Evolutionary conservation across 2,329 filamentous ascomycete genomes (phyloP).

Genomic region (Fusarium proliferatum): DNA sequence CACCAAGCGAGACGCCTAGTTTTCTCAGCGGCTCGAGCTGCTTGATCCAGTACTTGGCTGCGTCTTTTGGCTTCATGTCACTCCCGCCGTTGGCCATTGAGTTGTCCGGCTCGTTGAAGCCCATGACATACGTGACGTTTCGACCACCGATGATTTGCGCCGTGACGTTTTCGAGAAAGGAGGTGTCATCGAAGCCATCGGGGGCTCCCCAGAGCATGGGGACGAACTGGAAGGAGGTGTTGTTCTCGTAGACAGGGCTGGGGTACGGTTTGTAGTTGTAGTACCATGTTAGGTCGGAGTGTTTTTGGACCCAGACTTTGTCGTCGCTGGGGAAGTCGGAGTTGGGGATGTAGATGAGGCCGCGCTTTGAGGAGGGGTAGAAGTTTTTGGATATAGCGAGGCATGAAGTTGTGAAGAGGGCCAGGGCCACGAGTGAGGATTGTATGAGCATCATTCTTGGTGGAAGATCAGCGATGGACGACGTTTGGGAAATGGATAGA

Average conservation of each 20-base stretch:
- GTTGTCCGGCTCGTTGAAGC: not conserved
- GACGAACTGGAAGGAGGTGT: not conserved
- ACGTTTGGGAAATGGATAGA: not conserved
- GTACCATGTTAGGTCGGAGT: not conserved
- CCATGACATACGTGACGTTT: not conserved
- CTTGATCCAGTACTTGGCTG: not conserved
- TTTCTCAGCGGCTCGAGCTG: not conserved
- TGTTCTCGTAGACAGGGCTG: not conserved
- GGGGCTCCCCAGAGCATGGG: not conserved
- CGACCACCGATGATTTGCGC: not conserved
- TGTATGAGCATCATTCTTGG: fast-evolving
- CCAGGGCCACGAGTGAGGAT: not conserved
- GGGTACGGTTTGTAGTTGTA: not conserved
- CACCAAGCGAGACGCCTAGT: not conserved
- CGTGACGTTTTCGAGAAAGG: not conserved
- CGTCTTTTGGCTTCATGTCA: not conserved
- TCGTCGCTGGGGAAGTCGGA: not conserved
- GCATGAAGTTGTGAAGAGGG: not conserved
- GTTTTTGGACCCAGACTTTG: not conserved
- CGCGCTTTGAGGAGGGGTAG: not conserved
- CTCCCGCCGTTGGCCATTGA: not conserved
- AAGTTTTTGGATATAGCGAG: not conserved
- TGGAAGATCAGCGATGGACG: no score
- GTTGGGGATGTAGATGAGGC: not conserved
- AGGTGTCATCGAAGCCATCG: not conserved